Base-by-base conservation (phyloP, 2,329 filamentous ascomycete species). In the Bipolaris bicolor region DNA sequence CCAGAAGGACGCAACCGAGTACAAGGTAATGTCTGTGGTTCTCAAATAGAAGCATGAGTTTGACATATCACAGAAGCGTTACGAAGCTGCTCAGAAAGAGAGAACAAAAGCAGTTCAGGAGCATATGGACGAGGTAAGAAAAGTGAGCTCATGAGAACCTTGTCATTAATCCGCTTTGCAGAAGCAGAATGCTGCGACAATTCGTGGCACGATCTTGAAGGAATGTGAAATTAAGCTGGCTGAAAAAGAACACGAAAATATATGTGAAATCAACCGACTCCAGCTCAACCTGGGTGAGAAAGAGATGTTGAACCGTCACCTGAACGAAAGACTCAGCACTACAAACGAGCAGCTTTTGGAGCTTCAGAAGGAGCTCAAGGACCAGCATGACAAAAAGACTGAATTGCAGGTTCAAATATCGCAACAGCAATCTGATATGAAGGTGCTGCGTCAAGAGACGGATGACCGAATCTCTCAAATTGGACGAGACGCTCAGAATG, bases 181-280 rank as follows among this genome's bases (percentile, higher is more conserved):
- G 58, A 29, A 15, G 16, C 26, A 50, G 2, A 52, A 49, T 29
- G 33, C 20, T 2, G 45, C 33, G 1, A 36, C 55, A 7, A 45
- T 60, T 11, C 52, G 34, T 20, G 49, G 41, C 26, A 26, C 58
- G 7, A 49, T 62, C 9, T 43, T 47, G 31, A 49, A 61, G 29
- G 48, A 65, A 4, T 59, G 36, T 13, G 36, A 51, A 10, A 55
- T 58, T 20, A 41, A 39, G 1, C 48, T 65, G 5, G 33, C 46
- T 1, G 61, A 69, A 29, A 58, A 59, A 22, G 58, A 70, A 24
- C 57, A 49, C 10, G 24, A n/a, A 7, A 58, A 60, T 9, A 44
- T 49, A 7, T 65, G 58, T 18, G 51, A 67, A 10, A 54, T 70
- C 5, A 60, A 63, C 47, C 54, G 57, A 18, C 43, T 68, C 4